These are phyloP conservation scores for Fagopyrum esculentum DNA, from an alignment of 148 eudicot species.

Conservation along the genomic window DNA sequence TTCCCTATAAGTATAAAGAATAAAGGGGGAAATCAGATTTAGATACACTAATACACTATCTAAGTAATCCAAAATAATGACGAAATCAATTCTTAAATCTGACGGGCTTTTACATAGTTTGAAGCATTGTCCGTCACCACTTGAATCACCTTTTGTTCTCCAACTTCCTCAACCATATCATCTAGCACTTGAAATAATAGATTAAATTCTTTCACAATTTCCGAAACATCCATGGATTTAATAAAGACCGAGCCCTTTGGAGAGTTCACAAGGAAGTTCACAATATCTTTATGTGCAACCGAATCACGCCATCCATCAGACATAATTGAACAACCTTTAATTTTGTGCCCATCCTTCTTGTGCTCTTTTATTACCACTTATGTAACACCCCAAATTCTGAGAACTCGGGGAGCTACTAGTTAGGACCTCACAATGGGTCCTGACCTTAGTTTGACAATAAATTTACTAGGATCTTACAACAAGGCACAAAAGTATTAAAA, in stretches of 20 bases:
- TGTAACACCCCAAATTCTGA: too few species aligned
- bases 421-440: too few species aligned
- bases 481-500: too few species aligned
- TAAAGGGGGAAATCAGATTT: too few species aligned
- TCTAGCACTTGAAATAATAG: conserved; percentile 14
- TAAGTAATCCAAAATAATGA: too few species aligned
- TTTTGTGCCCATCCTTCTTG: background rate
- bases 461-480: too few species aligned
- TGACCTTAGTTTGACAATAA: too few species aligned
- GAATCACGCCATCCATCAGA: background rate
- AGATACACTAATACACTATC: too few species aligned
- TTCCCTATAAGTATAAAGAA: too few species aligned
- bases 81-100: background rate
- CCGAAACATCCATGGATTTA: conserved; percentile 16
- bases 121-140: conserved; percentile 11
- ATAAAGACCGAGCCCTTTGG: conserved; percentile 10
- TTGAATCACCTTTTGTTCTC: conserved; percentile 4
- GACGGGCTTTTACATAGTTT: conserved; percentile 8
- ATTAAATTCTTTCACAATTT: conserved; percentile 11
- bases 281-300: too few species aligned
- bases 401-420: too few species aligned
- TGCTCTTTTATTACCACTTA: background rate
- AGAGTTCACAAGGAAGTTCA: background rate
- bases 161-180: conserved; percentile 14
- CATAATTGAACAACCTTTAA: conserved; percentile 9